Percentiles rank a stretch among this genome's conserved stretches.
These are phyloP conservation scores for Stagonosporopsis chrysanthemi DNA, from an alignment of 2,329 filamentous ascomycete genomes.

Conservation along the genomic window DNA sequence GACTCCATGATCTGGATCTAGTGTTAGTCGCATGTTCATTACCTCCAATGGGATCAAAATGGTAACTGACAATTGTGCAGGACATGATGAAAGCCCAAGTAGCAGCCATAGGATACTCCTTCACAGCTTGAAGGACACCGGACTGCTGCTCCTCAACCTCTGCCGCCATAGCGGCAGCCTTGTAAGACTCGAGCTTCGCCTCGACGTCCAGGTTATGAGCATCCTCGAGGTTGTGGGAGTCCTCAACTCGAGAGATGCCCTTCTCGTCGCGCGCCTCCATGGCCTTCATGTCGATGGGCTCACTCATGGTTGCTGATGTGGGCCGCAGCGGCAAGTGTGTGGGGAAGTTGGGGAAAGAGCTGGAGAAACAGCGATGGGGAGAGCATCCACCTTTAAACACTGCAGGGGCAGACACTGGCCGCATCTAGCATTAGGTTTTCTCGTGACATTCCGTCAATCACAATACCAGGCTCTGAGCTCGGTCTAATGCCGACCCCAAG, in stretches of 20 bases:
- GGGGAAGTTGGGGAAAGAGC: slow-evolving; percentile 30
- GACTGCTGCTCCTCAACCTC: slow-evolving; percentile 63
- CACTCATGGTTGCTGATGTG: slow-evolving; percentile 35
- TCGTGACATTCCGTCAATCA: slow-evolving; percentile 35
- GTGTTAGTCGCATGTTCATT: slow-evolving; percentile 22
- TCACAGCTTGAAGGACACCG: slow-evolving; percentile 59
- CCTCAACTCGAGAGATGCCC: slow-evolving; percentile 31
- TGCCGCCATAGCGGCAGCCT: slow-evolving; percentile 63
- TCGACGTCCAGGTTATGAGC: slow-evolving; percentile 41
- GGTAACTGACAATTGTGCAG: slow-evolving; percentile 59
- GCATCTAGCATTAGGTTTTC: slow-evolving; percentile 20
- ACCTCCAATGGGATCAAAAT: slow-evolving; percentile 16
- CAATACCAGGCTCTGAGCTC: slow-evolving; percentile 17
- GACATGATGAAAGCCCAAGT: slow-evolving; percentile 65
- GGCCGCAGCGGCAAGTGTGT: slow-evolving; percentile 23
- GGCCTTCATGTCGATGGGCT: slow-evolving; percentile 28
- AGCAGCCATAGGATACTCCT: slow-evolving; percentile 61
- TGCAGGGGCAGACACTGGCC: slow-evolving; percentile 21
- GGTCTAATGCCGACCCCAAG: slow-evolving; percentile 27
- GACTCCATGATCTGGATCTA: slow-evolving; percentile 67
- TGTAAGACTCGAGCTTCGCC: slow-evolving; percentile 53
- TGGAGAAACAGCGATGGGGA: slow-evolving; percentile 19
- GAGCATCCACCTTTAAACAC: slow-evolving; percentile 30
- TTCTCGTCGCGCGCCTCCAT: slow-evolving; percentile 30
- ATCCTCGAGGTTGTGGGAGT: slow-evolving; percentile 30